Evolutionary conservation across 2,329 filamentous ascomycete species (phyloP).

Genomic region (Canariomyces notabilis): DNA sequence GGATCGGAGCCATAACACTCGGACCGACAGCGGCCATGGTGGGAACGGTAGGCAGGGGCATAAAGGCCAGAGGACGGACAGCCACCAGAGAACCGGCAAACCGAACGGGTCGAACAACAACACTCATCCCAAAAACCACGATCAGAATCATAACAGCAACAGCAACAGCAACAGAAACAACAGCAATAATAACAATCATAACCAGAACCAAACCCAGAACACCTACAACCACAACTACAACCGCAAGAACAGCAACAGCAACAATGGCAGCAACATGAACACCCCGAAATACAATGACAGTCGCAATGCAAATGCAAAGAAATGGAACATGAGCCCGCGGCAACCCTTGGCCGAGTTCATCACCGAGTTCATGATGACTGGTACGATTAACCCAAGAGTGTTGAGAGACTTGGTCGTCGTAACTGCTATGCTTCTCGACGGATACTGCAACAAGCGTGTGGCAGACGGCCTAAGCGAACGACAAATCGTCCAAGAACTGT

Average conservation of each 20-base stretch:
- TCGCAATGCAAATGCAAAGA: no score
- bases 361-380: not conserved
- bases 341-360: not conserved
- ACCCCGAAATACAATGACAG: no score
- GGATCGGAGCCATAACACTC: no score
- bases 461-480: not conserved
- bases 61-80: no score
- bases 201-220: not conserved
- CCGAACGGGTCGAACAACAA: no score
- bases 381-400: not conserved
- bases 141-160: not conserved
- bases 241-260: not conserved
- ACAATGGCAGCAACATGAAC: not conserved
- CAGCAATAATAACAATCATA: not conserved
- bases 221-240: constrained; percentile 1
- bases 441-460: not conserved
- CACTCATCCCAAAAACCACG: not conserved
- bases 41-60: no score
- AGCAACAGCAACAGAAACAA: constrained; percentile 3
- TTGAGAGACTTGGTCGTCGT: not conserved
- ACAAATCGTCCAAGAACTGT: not conserved
- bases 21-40: no score
- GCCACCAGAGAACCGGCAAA: no score
- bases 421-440: not conserved
- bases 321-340: not conserved